Evolutionary conservation across 2,329 filamentous ascomycete species (phyloP).

Genomic region (Cladophialophora immunda): DNA sequence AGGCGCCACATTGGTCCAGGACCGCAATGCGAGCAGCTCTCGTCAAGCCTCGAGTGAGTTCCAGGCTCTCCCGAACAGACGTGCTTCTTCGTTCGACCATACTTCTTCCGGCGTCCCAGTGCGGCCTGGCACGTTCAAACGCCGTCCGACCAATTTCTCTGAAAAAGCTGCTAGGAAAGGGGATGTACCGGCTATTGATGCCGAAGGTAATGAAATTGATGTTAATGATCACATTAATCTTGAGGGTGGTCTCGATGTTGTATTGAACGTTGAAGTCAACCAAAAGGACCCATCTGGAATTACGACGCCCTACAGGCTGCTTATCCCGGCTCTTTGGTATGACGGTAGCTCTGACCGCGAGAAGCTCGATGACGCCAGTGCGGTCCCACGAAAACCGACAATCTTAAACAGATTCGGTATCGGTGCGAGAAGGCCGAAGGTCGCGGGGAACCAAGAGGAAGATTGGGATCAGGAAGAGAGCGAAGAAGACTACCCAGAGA

Average conservation of each 20-base stretch:
- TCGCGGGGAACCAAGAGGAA: slow-evolving; percentile 39
- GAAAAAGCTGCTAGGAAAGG: slow-evolving; percentile 66
- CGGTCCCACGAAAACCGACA: slow-evolving; percentile 34
- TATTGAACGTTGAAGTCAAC: slow-evolving; percentile 87
- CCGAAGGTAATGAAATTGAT: slow-evolving; percentile 60
- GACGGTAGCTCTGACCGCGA: slow-evolving; percentile 48
- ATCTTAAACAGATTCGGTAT: slow-evolving; percentile 39
- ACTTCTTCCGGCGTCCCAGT: slow-evolving; percentile 36
- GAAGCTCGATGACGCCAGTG: slow-evolving; percentile 35
- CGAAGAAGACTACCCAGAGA: slow-evolving; percentile 38
- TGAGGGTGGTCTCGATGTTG: slow-evolving; percentile 84
- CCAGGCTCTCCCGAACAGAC: slow-evolving; percentile 17
- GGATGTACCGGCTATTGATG: slow-evolving; percentile 52
- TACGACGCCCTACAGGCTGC: slow-evolving; percentile 84
- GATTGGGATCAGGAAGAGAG: slow-evolving; percentile 43
- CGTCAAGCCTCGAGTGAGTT: slow-evolving; percentile 34
- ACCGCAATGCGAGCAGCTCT: slow-evolving; percentile 25
- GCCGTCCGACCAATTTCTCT: slow-evolving; percentile 74
- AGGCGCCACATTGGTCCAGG: slow-evolving; percentile 1
- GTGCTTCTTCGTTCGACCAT: slow-evolving; percentile 39
- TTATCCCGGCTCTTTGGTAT: slow-evolving; percentile 78
- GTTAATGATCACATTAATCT: slow-evolving; percentile 70
- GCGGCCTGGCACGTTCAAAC: slow-evolving; percentile 64
- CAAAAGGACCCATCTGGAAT: slow-evolving; percentile 85
- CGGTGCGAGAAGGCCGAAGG: slow-evolving; percentile 30